phyloP scores from a whole-genome alignment of 257 asterid genomes.

The Capsicum pubescens region DNA sequence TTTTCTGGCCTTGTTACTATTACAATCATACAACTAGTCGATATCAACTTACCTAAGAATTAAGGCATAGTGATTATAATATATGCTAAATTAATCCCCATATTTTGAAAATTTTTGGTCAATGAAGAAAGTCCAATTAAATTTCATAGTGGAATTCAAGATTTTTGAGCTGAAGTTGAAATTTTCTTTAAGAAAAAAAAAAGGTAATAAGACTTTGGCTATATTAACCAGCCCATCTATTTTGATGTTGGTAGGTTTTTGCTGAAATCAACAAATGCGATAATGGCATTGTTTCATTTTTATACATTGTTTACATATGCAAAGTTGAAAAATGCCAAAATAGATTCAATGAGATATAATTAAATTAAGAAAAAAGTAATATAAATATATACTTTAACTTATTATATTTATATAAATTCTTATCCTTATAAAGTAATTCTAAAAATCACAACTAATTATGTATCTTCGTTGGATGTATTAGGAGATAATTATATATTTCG shows the following conservation, averaged over 20 bases:
- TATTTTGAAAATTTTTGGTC: not conserved
- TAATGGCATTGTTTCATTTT: constrained; percentile 4
- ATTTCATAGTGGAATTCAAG: not conserved
- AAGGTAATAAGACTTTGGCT: not conserved
- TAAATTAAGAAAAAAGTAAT: too few species aligned
- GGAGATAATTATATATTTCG: too few species aligned
- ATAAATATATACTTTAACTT: too few species aligned
- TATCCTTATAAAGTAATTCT: too few species aligned
- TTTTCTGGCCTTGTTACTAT: too few species aligned
- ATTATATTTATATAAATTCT: too few species aligned
- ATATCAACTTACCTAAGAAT: not conserved
- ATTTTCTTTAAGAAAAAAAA: not conserved
- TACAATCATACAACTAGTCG: too few species aligned
- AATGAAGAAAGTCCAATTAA: not conserved
- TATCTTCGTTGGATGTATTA: too few species aligned
- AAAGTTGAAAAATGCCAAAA: not conserved
- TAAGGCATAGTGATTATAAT: too few species aligned
- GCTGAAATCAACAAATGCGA: not conserved
- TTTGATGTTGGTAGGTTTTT: constrained; percentile 26
- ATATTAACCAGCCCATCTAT: not conserved
- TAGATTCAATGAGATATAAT: not conserved
- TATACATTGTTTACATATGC: not conserved
- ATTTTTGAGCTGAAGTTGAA: constrained; percentile 3
- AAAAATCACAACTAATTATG: too few species aligned
- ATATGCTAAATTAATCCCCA: not conserved